A percentile compares a stretch with the other conserved stretches of the same genome.
Evolutionary conservation across 208 protist genomes (phyloP).

Genomic region (Angomonas ambiguus): DNA sequence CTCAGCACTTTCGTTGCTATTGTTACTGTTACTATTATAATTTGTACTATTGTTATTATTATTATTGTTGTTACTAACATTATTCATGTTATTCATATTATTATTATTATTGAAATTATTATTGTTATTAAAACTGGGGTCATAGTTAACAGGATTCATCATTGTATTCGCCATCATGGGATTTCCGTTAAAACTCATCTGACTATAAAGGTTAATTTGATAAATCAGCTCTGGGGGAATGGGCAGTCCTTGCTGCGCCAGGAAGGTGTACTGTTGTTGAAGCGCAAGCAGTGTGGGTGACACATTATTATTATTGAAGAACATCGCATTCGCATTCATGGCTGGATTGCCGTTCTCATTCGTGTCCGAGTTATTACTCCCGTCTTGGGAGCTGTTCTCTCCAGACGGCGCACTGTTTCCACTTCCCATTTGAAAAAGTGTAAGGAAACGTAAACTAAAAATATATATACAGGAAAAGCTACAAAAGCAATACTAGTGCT

Average conservation of each 20-base stretch:
- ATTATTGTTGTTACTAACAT: background rate
- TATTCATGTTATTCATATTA: background rate
- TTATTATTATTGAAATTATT: background rate
- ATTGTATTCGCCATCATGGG: background rate
- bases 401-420: background rate
- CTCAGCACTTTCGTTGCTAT: background rate
- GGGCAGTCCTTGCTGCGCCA: background rate
- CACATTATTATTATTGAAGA: background rate
- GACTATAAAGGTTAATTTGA: background rate
- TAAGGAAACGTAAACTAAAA: too few species aligned
- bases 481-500: background rate
- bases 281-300: background rate
- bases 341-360: background rate
- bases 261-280: background rate
- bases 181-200: background rate
- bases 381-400: background rate
- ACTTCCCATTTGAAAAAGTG: background rate
- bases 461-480: too few species aligned
- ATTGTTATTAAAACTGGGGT: background rate
- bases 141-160: background rate
- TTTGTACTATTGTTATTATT: background rate
- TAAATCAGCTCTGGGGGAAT: background rate
- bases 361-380: background rate
- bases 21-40: background rate
- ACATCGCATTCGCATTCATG: background rate